phyloP scores from a whole-genome alignment of 2,329 filamentous ascomycete genomes.

The Raffaelea arxii region DNA sequence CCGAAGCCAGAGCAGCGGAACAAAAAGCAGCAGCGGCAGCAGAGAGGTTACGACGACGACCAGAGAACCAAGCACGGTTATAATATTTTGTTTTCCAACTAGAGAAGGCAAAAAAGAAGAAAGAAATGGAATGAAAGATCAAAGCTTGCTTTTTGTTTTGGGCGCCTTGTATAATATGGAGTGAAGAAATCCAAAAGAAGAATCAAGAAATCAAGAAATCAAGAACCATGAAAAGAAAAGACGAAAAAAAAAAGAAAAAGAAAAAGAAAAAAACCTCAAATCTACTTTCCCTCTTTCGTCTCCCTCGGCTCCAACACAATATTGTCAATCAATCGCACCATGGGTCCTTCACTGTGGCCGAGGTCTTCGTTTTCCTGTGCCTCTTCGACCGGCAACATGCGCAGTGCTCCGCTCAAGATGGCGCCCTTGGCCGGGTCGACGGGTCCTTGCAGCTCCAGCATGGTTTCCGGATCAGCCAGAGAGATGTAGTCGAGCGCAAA shows the following conservation, averaged over 20 bases:
- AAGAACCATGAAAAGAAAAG: no score
- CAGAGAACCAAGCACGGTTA: no score
- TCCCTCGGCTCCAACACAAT: constrained; percentile 54
- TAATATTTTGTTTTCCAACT: no score
- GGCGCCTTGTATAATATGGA: background rate
- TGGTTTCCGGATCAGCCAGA: constrained; percentile 71
- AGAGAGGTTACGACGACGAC: no score
- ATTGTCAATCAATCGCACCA: constrained; percentile 90
- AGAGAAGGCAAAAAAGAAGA: no score
- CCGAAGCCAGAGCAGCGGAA: constrained; percentile 33
- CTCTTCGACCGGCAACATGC: constrained; percentile 74
- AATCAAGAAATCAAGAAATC: background rate
- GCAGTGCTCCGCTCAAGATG: constrained; percentile 82
- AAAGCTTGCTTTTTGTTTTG: no score
- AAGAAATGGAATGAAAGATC: no score
- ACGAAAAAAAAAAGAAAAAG: background rate
- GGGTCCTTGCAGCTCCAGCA: constrained; percentile 60
- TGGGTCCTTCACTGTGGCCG: constrained; percentile 60
- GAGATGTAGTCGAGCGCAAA: constrained; percentile 92
- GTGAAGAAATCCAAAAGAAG: background rate
- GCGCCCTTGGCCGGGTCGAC: constrained; percentile 65
- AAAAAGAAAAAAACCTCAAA: background rate
- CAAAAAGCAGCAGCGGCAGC: constrained; percentile 20
- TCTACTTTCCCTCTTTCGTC: background rate
- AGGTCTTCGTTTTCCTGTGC: constrained; percentile 62